Evolutionary conservation across 306 rosid species (phyloP), one percentile per base, ranked within the genome.

Genomic region (Cicer pinnatifidum): DNA sequence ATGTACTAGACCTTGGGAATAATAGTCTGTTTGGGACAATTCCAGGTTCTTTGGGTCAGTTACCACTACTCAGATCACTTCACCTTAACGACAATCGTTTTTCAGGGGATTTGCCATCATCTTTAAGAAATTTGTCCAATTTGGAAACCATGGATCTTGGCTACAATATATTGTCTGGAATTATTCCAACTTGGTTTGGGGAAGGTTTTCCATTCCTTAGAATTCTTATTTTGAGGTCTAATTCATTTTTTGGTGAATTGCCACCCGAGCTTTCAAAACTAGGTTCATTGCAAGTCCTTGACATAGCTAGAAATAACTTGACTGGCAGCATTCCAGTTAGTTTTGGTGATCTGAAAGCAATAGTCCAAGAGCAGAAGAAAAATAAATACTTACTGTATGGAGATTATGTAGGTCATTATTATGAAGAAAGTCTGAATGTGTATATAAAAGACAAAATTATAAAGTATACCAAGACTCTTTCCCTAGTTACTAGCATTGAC

Each of bases 61-160:
- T 85, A 45, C 35, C 3, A 1, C 16, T 2, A 8, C 85, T 87
- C 33, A 72, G 13, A 57, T 38, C 85, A 15, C 44, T 83, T 35
- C 89, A 71, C 15, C 66, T 87, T 7, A 79, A 50, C 33, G 28
- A 66, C 57, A 85, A 87, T 73, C 57, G 44, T 23, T 62, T 85
- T 69, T 72, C 78, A 0, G 82, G 86, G 65, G 44, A n/a, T 46
- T 76, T 85, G 67, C 84, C 91, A 6, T 44, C 64, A 44, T 75
- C 81, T 65, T 72, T 85, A 20, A 56, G 61, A 51, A 85, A 78
- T 51, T 45, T 85, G 11, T 78, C 86, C 6, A 59, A 9, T 52
- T 70, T 85, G 81, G 78, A 81, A 73, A 83, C 87, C 10, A 54
- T 81, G 50, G 66, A 87, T 73, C 77, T 87, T 17, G 86, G 84